Evolutionary conservation across 1,284 basidiomycete species (phyloP).

Genomic region (Malassezia dermatis): DNA sequence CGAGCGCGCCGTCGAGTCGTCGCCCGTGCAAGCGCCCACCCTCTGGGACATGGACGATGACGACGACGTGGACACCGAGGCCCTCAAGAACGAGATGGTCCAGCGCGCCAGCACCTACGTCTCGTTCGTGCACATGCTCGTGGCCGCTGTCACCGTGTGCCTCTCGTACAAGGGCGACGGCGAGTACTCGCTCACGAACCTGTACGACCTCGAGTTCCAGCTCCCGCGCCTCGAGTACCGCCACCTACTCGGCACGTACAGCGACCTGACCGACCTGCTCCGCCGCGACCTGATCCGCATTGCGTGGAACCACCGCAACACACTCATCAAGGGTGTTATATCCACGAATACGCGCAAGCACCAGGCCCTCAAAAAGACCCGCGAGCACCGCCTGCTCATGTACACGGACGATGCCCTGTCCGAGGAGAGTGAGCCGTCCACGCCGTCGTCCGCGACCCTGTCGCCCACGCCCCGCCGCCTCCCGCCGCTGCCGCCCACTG

Average conservation of each 20-base stretch:
- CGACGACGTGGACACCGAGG: background rate
- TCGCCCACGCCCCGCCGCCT: background rate
- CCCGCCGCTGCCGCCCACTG: background rate
- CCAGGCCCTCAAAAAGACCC: slow-evolving; percentile 6
- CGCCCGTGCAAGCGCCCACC: background rate
- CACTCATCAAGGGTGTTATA: slow-evolving; percentile 37
- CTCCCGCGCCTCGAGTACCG: slow-evolving; percentile 61
- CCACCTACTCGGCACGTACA: slow-evolving; percentile 68
- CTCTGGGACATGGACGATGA: slow-evolving; percentile 2
- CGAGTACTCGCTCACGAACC: slow-evolving; percentile 51
- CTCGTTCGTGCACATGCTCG: slow-evolving; percentile 69
- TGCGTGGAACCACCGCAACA: slow-evolving; percentile 42
- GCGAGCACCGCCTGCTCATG: slow-evolving; percentile 8
- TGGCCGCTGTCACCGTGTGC: slow-evolving; percentile 57
- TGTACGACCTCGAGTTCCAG: slow-evolving; percentile 53
- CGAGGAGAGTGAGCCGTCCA: background rate
- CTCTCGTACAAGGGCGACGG: slow-evolving; percentile 53
- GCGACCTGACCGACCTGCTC: slow-evolving; percentile 37
- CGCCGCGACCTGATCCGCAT: slow-evolving; percentile 43
- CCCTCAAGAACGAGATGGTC: slow-evolving; percentile 47
- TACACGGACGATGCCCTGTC: background rate
- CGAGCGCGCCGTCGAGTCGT: background rate
- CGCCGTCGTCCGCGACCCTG: background rate
- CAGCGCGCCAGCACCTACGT: slow-evolving; percentile 50
- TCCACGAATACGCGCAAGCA: slow-evolving; percentile 19